phyloP scores from a whole-genome alignment of 495 filamentous ascomycete genomes.

The Diplogelasinospora grovesii region DNA sequence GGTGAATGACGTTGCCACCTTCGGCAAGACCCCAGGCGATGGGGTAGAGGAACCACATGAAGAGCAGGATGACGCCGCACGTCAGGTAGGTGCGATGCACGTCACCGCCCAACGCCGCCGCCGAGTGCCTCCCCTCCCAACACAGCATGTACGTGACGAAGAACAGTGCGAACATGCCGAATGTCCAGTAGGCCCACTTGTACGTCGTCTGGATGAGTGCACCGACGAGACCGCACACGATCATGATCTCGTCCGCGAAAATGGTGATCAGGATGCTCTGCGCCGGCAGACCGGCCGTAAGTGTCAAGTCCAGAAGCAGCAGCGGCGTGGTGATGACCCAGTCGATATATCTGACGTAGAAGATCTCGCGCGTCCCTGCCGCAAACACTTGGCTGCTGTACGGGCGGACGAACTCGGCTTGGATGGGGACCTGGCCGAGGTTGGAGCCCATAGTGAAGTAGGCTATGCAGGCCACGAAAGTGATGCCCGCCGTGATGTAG shows the following conservation, averaged over 20 bases:
- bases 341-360: constrained; percentile 66
- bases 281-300: constrained; percentile 60
- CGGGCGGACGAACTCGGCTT: constrained; percentile 44
- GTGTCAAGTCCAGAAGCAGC: constrained; percentile 52
- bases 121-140: constrained; percentile 45
- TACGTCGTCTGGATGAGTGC: constrained; percentile 49
- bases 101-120: constrained; percentile 43
- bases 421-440: constrained; percentile 57
- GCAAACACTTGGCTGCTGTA: constrained; percentile 28
- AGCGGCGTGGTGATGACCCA: constrained; percentile 47
- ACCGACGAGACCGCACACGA: constrained; percentile 56
- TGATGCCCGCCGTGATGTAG: constrained; percentile 56
- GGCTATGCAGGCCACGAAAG: constrained; percentile 55
- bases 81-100: constrained; percentile 45
- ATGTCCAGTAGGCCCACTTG: constrained; percentile 65
- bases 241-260: constrained; percentile 56
- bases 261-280: constrained; percentile 57
- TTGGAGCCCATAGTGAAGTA: constrained; percentile 67
- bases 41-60: constrained; percentile 62
- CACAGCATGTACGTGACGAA: constrained; percentile 52
- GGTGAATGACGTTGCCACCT: constrained; percentile 59
- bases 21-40: constrained; percentile 62
- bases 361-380: constrained; percentile 54
- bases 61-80: constrained; percentile 44
- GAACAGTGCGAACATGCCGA: constrained; percentile 53